These are phyloP conservation scores for Aspergillus egyptiacus DNA, from an alignment of 495 filamentous ascomycete genomes.

Conservation along the genomic window DNA sequence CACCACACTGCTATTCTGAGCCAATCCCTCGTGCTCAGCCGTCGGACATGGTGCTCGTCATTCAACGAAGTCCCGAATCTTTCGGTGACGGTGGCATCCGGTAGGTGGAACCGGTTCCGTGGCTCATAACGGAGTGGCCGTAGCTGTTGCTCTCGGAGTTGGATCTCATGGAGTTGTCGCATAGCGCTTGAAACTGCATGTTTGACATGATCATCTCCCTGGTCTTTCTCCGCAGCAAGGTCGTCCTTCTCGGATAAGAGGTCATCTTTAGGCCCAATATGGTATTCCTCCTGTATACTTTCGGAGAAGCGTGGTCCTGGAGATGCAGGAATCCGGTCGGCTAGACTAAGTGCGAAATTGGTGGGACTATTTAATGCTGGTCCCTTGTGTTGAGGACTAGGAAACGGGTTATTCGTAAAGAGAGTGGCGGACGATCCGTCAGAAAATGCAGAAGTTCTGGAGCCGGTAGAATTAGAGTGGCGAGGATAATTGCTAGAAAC, in stretches of 20 bases:
- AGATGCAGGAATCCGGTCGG: not conserved
- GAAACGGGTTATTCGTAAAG: slow-evolving; percentile 4
- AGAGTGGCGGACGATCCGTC: slow-evolving; percentile 13
- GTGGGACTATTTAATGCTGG: not conserved
- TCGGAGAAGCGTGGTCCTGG: slow-evolving; percentile 1
- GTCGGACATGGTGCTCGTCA: slow-evolving; percentile 22
- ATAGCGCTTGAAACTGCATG: slow-evolving; percentile 28
- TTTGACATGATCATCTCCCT: slow-evolving; percentile 16
- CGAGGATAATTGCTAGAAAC: not conserved
- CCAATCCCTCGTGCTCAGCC: slow-evolving; percentile 32
- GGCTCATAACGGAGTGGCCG: slow-evolving; percentile 30
- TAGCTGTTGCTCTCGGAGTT: slow-evolving; percentile 24
- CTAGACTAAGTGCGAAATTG: not conserved
- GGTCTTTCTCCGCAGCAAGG: not conserved
- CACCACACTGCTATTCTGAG: slow-evolving; percentile 41
- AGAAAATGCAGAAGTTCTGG: slow-evolving; percentile 15
- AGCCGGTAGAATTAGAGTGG: slow-evolving; percentile 20
- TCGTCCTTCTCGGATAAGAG: not conserved
- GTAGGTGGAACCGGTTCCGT: slow-evolving; percentile 27
- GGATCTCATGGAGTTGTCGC: slow-evolving; percentile 26
- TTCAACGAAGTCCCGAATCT: slow-evolving; percentile 22
- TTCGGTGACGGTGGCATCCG: slow-evolving; percentile 20
- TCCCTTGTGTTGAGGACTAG: not conserved
- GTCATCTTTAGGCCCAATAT: slow-evolving; percentile 4
- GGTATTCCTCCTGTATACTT: not conserved